Evolutionary conservation across 805 yeast species (phyloP), one percentile per base, ranked within the genome.

Genomic region (Zygotorulaspora danielsina): DNA sequence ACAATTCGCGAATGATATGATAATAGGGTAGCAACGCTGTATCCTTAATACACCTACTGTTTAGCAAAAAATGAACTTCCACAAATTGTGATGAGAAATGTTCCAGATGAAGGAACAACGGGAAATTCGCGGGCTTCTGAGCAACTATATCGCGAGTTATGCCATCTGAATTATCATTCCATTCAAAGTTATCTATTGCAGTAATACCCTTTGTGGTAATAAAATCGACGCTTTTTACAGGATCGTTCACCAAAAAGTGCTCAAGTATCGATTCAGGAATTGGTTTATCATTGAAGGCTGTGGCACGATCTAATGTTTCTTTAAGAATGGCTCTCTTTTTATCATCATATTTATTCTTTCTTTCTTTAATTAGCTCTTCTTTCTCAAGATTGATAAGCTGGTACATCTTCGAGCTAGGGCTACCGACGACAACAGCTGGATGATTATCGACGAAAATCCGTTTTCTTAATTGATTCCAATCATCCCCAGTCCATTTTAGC

Each of bases 81-180:
- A 85, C 76, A 57, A 90, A 93, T 53, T 84, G 80, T 1, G 96
- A 84, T 39, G 79, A 74, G 55, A 76, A 81, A 47, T 81, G 76
- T 61, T 93, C 97, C 50, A 84, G 72, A 55, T 87, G 93, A 36
- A 89, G 57, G 45, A 78, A 79, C 26, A 89, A 60, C 4, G 89
- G 87, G 45, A 82, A 71, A 36, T 72, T 67, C 1, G 50, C 37
- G 19, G 81, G 79, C 46, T 61, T 59, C 8, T 55, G 48, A 2
- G 44, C 27, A 6, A 63, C 9, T 11, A 67, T 34, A 28, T 49
- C 45, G 17, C 51, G 29, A 2, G 63, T 58, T 13, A 61, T 38
- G 1, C 61, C 59, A 13, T 55, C 52, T 13, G 54, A 32, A 32
- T 64, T 63, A 29, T 62, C 59, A 7, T 52, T 55, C 8, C 64